Percentiles rank a stretch among this genome's conserved stretches.
Conservation (phyloP, 2,329 filamentous ascomycete genomes). For the Ustulina deusta region DNA sequence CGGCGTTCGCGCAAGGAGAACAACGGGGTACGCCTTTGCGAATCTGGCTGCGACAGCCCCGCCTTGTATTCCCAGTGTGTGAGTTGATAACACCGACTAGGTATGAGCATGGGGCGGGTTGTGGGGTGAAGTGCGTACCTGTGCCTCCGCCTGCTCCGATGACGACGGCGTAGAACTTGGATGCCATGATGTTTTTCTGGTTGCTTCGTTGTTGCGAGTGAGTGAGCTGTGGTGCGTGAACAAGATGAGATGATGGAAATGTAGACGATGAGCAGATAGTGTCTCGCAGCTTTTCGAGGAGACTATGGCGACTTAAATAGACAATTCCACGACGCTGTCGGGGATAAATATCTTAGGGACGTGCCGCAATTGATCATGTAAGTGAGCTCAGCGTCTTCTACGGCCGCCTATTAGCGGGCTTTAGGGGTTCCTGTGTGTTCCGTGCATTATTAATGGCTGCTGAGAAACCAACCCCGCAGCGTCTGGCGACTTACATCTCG, state of each 20-base stretch:
- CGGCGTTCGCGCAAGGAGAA: constrained; percentile 75
- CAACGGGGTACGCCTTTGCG: constrained; percentile 75
- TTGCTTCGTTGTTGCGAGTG: not conserved
- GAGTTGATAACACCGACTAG: no score
- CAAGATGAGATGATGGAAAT: not conserved
- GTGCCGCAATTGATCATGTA: constrained; percentile 11
- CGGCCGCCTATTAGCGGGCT: constrained; percentile 18
- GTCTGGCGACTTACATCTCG: constrained; percentile 27
- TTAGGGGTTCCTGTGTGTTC: not conserved
- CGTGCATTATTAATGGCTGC: constrained; percentile 36
- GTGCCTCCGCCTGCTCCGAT: constrained; percentile 39
- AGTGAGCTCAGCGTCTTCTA: constrained; percentile 14
- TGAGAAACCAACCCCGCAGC: constrained; percentile 37
- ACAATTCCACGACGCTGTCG: constrained; percentile 1
- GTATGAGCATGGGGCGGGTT: no score
- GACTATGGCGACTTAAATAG: constrained; percentile 28
- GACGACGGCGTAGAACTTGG: constrained; percentile 39
- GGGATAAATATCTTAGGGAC: constrained; percentile 11
- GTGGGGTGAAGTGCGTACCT: constrained; percentile 27
- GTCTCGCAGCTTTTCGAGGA: not conserved
- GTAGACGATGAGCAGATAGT: constrained; percentile 4
- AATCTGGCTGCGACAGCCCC: constrained; percentile 67
- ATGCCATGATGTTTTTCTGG: constrained; percentile 29
- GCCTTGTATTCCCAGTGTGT: constrained; percentile 49
- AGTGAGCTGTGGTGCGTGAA: not conserved